Percentiles rank a stretch among this genome's conserved stretches.
These are phyloP conservation scores for Calonectria hongkongensis DNA, from an alignment of 2,329 filamentous ascomycete genomes.

Conservation along the genomic window DNA sequence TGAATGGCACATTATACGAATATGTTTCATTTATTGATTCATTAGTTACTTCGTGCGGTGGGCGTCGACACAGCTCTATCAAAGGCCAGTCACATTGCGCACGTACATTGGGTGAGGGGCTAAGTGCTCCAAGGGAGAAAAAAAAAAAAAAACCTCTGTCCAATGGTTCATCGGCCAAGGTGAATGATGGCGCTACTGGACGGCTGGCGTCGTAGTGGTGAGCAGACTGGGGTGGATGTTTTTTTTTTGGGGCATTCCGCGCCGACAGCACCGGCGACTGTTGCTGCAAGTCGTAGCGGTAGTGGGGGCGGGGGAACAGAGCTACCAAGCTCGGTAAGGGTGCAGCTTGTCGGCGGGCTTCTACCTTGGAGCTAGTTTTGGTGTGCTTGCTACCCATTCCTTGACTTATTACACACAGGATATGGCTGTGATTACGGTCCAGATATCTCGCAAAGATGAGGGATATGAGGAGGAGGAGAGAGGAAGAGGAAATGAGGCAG, in stretches of 20 bases:
- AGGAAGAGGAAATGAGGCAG: not conserved
- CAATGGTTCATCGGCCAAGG: slow-evolving; percentile 37
- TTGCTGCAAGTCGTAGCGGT: slow-evolving; percentile 30
- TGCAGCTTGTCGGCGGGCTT: slow-evolving; percentile 33
- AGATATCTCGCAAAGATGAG: slow-evolving; percentile 1
- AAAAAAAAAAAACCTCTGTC: slow-evolving; percentile 29
- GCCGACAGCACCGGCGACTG: slow-evolving; percentile 48
- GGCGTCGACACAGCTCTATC: not conserved
- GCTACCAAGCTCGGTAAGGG: slow-evolving; percentile 47
- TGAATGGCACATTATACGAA: slow-evolving; percentile 1
- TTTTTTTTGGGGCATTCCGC: slow-evolving; percentile 46
- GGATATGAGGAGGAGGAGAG: slow-evolving; percentile 1
- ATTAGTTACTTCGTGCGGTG: not conserved
- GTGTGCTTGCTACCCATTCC: slow-evolving; percentile 26
- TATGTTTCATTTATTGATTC: not conserved
- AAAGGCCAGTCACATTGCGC: slow-evolving; percentile 27
- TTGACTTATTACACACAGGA: slow-evolving; percentile 21
- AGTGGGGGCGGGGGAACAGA: slow-evolving; percentile 48
- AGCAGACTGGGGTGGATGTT: slow-evolving; percentile 44
- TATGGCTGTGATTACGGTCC: slow-evolving; percentile 18
- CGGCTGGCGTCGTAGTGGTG: slow-evolving; percentile 53
- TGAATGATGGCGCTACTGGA: slow-evolving; percentile 47
- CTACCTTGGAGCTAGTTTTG: slow-evolving; percentile 24
- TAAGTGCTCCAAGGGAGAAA: not conserved
- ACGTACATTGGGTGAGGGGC: slow-evolving; percentile 26